Evolutionary conservation across 1,284 basidiomycete species (phyloP).

Genomic region (Papiliotrema fonsecae): DNA sequence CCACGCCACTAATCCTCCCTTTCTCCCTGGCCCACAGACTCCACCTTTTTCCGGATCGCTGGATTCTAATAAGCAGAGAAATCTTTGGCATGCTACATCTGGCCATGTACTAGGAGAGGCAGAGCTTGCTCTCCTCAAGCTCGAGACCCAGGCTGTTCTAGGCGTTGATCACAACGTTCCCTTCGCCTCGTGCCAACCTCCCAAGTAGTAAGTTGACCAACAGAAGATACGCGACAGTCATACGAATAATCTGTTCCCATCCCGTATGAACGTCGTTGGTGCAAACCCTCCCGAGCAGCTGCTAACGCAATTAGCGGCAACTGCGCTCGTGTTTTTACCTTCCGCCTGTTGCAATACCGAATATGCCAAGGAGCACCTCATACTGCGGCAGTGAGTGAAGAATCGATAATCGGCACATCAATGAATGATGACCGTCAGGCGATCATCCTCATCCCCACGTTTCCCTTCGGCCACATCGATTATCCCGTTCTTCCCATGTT

Average conservation of each 20-base stretch:
- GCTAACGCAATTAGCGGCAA: constrained; percentile 5
- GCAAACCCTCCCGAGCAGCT: too few species aligned
- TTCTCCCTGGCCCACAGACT: too few species aligned
- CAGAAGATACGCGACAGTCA: background rate
- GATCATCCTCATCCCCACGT: background rate
- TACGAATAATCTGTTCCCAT: background rate
- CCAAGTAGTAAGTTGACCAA: too few species aligned
- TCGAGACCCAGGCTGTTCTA: background rate
- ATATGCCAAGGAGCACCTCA: constrained; percentile 7
- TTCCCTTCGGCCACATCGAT: background rate
- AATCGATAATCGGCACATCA: background rate
- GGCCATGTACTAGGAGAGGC: background rate
- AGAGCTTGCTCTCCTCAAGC: background rate
- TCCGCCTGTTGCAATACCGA: constrained; percentile 6
- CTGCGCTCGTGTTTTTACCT: constrained; percentile 9
- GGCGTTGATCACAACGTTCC: background rate
- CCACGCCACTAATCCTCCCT: background rate
- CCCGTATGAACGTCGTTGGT: too few species aligned
- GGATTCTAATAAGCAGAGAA: background rate
- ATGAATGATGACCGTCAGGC: background rate
- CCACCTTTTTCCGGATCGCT: too few species aligned
- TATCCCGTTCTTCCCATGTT: background rate
- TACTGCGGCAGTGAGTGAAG: constrained; percentile 9
- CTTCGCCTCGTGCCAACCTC: too few species aligned
- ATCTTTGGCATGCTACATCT: constrained; percentile 1